phyloP scores from a whole-genome alignment of 768 basidiomycete genomes.

The Kwoniella pini region DNA sequence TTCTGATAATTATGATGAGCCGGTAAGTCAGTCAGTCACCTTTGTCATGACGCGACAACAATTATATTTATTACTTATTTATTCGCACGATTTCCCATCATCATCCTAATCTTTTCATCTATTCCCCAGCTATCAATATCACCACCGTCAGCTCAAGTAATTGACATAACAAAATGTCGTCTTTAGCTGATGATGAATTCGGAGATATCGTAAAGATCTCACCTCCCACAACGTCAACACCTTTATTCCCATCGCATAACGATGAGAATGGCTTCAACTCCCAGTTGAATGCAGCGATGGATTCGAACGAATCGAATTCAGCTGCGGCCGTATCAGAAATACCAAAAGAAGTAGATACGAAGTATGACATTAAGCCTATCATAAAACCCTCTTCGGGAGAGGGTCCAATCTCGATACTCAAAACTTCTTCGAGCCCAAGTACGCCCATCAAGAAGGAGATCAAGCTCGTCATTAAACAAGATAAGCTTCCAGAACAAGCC shows the following conservation, averaged over 20 bases:
- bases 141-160: not conserved
- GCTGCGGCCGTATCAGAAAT: too few species aligned
- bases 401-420: not conserved
- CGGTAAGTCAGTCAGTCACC: too few species aligned
- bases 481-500: not conserved
- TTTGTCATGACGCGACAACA: too few species aligned
- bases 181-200: conserved; percentile 15
- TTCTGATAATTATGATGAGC: too few species aligned
- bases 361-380: not conserved
- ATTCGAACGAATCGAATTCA: not conserved
- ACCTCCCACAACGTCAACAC: conserved; percentile 18
- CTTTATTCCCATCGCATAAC: not conserved
- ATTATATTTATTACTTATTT: too few species aligned
- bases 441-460: conserved; percentile 7
- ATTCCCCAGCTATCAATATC: not conserved
- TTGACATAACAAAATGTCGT: not conserved
- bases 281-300: not conserved
- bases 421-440: not conserved
- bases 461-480: not conserved
- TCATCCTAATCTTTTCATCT: not conserved
- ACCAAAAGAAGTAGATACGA: not conserved
- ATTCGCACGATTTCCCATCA: too few species aligned
- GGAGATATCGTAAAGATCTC: conserved; percentile 29
- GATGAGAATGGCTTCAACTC: not conserved
- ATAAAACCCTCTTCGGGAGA: not conserved